Evolutionary conservation across 116 monocot species (phyloP), one percentile per base, ranked within the genome.

Genomic region (Dioscorea cayenensis): DNA sequence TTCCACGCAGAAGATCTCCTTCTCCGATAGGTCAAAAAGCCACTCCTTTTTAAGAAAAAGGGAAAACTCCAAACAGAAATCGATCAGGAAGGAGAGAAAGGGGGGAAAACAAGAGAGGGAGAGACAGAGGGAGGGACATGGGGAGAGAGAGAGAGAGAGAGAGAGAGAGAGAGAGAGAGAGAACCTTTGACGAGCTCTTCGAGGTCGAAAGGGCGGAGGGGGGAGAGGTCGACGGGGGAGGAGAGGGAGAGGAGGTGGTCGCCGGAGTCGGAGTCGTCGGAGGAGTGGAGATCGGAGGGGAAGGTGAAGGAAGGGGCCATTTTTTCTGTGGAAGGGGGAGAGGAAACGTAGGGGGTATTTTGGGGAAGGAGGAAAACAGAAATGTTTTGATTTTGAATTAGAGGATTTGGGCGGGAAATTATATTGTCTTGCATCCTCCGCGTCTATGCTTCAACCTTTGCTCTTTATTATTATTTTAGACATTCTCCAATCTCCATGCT

Each of bases 11-110:
- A 84, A 80, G 73, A 99, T 66, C 73, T 99, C 99, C 71, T 67
- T 77, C 73, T 94, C 99, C 51, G 99, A 94, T 25, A 99, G 87
- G 66, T 99, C 99, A 77, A 99, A n/a, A 99, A 14, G 77, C 77
- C 22, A 89, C 74, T 1, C 92, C 95, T 43, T 43, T n/a, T 43
- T 95, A 66, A 17, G 19, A 32, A 28, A 14, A 28, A 5, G 8
- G 32, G 19, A 71, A 48, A 18, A 27, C 6, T 19, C 16, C 32
- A 67, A 67, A 43, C 14, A 49, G 25, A 7, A 52, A 51, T 49
- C 7, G 12, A 63, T 14, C 28, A n/a, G 17, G 19, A 20, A 64
- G 5, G 72, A n/a, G 6, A 12, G 66, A 67, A 36, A 20, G 49
- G 29, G 16, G 67, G 49, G 48, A 61, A n/a, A 28, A 7, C 6